Base-by-base conservation (phyloP, 768 basidiomycete species). In the Mycena olivaceomarginata region DNA sequence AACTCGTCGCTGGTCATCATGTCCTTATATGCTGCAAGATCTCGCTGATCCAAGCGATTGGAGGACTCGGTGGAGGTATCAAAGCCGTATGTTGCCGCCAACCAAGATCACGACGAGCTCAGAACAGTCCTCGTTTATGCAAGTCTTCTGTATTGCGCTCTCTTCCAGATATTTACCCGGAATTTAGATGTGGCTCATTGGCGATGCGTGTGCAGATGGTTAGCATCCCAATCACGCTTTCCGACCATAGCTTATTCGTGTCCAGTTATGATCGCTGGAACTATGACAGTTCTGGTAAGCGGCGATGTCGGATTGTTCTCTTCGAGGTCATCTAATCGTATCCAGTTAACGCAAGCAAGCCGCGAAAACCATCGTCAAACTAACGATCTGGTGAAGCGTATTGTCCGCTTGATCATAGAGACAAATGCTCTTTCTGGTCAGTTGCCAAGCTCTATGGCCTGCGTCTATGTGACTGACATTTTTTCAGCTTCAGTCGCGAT, bases 181-280 rank as follows among this genome's bases (percentile, higher is more conserved):
- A 25, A 59, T 6, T n/a, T 60, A 77, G 77, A 74, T 77, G 72
- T 77, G 77, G 77, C 72, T 77, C 31, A 70, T 77, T 8, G 77
- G 77, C 39, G 77, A 66, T 16, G 77, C 77, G 5, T 43, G 74
- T 25, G 77, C 77, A 12, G 75, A 72, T 63, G 59, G 75, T 76
- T 15, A 22, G 75, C 31, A 16, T 53, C 37, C 16, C 8, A 22
- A 20, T 18, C 20, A 57, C 22, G 13, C 2, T 37, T 46, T 18
- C 48, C 11, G 11, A 31, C n/a, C 40, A 48, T 25, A 9, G 9
- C 48, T 67, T 11, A 68, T 25, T 51, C 20, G 10, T 67, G 37
- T 22, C 37, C 25, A 67, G 71, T 77, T 41, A n/a, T 71, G 45
- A 77, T 77, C 18, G 77, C 77, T 40, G 69, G 13, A 45, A 45